Base-by-base conservation (phyloP, 1,284 basidiomycete species). In the Cryptococcus maquisensis region DNA sequence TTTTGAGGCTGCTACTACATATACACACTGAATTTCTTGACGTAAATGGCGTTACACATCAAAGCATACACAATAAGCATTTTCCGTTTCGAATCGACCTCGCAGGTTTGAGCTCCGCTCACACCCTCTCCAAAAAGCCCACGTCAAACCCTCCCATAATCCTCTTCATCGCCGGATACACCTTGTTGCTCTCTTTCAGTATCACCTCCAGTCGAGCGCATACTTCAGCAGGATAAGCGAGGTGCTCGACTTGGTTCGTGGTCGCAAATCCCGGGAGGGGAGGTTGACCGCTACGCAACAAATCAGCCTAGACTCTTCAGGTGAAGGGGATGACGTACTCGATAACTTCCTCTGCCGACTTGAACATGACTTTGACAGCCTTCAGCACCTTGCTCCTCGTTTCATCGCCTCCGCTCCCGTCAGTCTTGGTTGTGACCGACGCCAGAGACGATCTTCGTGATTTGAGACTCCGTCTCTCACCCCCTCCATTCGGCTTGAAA, bases 331-430 rank as follows among this genome's bases (percentile, higher is more conserved):
- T 9, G 12, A 57, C 52, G 43, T 28, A 60, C 58, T 56, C 49
- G 20, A 28, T 42, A 5, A 39, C 47, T 26, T 43, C 47, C n/a
- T 61, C 56, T 35, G 61, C 44, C 21, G 66, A 59, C 49, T 64
- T 68, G 58, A 67, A 73, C 63, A 73, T 62, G 53, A 71, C 61
- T 52, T 70, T 71, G 8, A 65, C 58, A 2, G 65, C 69, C 39
- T 64, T 56, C n/a, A 68, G 45, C 18, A 56, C 37, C 46, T 36
- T 60, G 40, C 46, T 40, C 21, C 32, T 48, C 41, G n/a, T 13
- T 15, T 51, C 18, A 45, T 55, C 41, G 55, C 54, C 42, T 16
- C 48, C 39, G 20, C n/a, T 18, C n/a, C 20, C 20, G 9, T 40
- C 54, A 39, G 40, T 43, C n/a, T 37, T 44, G 37, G 52, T 51